These are phyloP conservation scores for Neurospora sp. DNA, from an alignment of 495 filamentous ascomycete species.

Conservation along the genomic window DNA sequence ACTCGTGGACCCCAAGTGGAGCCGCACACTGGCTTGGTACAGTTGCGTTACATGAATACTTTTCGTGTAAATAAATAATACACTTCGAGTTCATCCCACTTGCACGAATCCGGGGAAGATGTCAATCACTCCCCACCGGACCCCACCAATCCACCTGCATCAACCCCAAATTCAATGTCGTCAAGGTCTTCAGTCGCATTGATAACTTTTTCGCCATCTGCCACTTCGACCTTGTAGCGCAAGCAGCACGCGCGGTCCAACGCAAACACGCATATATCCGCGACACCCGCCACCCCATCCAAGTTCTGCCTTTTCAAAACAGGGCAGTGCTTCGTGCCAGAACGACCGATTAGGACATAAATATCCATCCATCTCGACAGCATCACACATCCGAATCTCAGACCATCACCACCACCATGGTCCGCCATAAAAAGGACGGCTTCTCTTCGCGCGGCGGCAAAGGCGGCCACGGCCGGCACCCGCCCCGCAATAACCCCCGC, in stretches of 20 bases:
- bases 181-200: not conserved
- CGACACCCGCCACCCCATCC: not conserved
- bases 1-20: not conserved
- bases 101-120: conserved; percentile 7
- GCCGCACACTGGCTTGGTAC: not conserved
- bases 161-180: not conserved
- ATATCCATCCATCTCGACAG: not conserved
- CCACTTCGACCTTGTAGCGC: not conserved
- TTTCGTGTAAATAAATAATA: not conserved
- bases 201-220: not conserved
- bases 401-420: conserved; percentile 41
- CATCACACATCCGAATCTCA: not conserved
- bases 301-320: not conserved
- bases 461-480: conserved; percentile 37
- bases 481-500: conserved; percentile 21
- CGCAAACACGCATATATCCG: not conserved
- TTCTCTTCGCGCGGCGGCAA: conserved; percentile 58
- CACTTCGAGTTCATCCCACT: not conserved
- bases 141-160: conserved; percentile 2
- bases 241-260: not conserved
- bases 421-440: conserved; percentile 90
- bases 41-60: not conserved
- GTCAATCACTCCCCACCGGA: conserved; percentile 1
- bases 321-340: not conserved
- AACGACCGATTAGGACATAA: not conserved